Percentiles rank a stretch among this genome's conserved stretches.
Evolutionary conservation across 2,329 filamentous ascomycete genomes (phyloP).

Genomic region (Aspergillus sojae): DNA sequence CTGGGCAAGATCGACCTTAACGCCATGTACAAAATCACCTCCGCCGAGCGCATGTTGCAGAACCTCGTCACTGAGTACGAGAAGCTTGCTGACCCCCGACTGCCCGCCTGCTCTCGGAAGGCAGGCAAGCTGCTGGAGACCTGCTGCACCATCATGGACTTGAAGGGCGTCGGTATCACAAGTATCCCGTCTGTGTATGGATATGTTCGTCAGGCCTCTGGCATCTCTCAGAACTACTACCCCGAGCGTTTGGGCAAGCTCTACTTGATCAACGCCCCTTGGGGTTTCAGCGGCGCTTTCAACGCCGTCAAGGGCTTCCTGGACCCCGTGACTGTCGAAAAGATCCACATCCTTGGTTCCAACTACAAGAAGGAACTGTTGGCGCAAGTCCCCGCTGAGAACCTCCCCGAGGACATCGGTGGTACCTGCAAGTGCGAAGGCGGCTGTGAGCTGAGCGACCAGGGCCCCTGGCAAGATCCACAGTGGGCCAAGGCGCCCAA

Average conservation of each 20-base stretch:
- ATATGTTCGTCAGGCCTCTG: constrained; percentile 82
- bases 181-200: constrained; percentile 83
- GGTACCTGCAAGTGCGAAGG: constrained; percentile 79
- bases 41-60: constrained; percentile 87
- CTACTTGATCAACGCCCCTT: constrained; percentile 97
- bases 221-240: constrained; percentile 98
- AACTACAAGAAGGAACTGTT: constrained; percentile 84
- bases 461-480: constrained; percentile 75
- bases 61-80: constrained; percentile 98
- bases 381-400: constrained; percentile 82
- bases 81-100: constrained; percentile 86
- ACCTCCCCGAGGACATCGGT: constrained; percentile 83
- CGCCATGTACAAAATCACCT: constrained; percentile 91
- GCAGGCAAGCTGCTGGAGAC: constrained; percentile 88
- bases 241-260: constrained; percentile 94
- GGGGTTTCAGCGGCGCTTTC: constrained; percentile 90
- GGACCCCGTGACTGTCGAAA: constrained; percentile 92
- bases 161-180: constrained; percentile 86
- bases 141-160: constrained; percentile 97
- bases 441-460: constrained; percentile 84
- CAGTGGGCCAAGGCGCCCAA: constrained; percentile 49
- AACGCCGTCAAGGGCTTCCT: constrained; percentile 87
- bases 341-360: constrained; percentile 87
- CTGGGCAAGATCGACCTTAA: constrained; percentile 89
- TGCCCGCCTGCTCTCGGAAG: constrained; percentile 95